These are phyloP conservation scores for Malassezia sympodialis DNA, from an alignment of 1,284 basidiomycete species.

Conservation along the genomic window DNA sequence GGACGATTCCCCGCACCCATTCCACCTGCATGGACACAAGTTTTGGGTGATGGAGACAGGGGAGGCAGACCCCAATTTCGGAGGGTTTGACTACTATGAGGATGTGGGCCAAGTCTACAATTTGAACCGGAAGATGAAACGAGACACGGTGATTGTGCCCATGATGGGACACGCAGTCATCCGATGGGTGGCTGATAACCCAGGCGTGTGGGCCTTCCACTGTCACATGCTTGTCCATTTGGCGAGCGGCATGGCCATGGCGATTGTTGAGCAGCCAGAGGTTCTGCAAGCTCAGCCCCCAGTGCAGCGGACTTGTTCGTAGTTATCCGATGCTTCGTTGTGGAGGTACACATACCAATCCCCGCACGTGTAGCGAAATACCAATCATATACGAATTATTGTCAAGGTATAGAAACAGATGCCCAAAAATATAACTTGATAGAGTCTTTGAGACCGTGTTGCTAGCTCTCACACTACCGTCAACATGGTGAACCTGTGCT, in stretches of 20 bases:
- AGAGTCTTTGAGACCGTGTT: no score
- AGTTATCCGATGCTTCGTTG: neutral
- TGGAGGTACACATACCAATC: neutral
- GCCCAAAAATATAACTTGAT: no score
- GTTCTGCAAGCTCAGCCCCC: constrained; percentile 1
- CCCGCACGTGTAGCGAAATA: neutral
- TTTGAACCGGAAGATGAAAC: constrained; percentile 22
- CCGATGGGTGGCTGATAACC: constrained; percentile 32
- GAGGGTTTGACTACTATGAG: constrained; percentile 5
- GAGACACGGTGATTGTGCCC: constrained; percentile 30
- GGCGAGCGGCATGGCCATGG: constrained; percentile 23
- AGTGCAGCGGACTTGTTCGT: neutral
- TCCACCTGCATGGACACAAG: constrained; percentile 51
- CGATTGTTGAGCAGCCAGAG: constrained; percentile 17
- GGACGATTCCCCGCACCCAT: constrained; percentile 52
- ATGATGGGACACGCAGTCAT: constrained; percentile 29
- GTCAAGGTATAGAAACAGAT: no score
- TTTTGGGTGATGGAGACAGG: constrained; percentile 50
- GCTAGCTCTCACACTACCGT: neutral
- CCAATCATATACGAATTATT: neutral
- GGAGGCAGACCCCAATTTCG: constrained; percentile 3
- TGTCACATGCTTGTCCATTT: constrained; percentile 27
- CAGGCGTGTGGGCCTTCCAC: constrained; percentile 33
- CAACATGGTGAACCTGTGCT: neutral
- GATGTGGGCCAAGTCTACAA: constrained; percentile 5